phyloP scores from a whole-genome alignment of 2,329 filamentous ascomycete genomes.

The Diplocarpon rosae region DNA sequence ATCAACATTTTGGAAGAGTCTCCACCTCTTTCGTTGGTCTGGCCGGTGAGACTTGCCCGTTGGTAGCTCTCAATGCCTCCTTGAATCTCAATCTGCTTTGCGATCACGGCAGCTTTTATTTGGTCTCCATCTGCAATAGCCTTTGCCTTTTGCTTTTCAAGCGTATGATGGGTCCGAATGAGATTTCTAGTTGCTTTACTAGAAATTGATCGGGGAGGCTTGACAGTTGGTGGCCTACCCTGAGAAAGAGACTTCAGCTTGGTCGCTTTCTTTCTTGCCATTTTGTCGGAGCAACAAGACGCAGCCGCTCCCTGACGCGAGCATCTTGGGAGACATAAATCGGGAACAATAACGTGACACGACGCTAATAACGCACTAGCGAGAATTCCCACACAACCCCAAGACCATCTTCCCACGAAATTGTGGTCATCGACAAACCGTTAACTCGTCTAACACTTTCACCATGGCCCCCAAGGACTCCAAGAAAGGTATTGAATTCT shows the following conservation, averaged over 20 bases:
- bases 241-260: slow-evolving; percentile 37
- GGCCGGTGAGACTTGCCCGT: slow-evolving; percentile 56
- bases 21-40: slow-evolving; percentile 53
- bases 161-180: slow-evolving; percentile 54
- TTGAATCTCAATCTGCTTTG: slow-evolving; percentile 42
- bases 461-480: slow-evolving; percentile 27
- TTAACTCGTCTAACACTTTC: slow-evolving; percentile 17
- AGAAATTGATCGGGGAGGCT: slow-evolving; percentile 45
- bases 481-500: slow-evolving; percentile 28
- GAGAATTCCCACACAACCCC: slow-evolving; percentile 7
- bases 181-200: slow-evolving; percentile 52
- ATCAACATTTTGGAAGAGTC: slow-evolving; percentile 55
- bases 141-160: slow-evolving; percentile 50
- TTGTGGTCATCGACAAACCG: slow-evolving; percentile 10
- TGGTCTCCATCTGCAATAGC: slow-evolving; percentile 44
- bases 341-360: not conserved
- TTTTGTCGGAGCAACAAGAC: slow-evolving; percentile 20
- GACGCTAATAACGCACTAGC: not conserved
- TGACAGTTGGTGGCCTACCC: slow-evolving; percentile 43
- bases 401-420: slow-evolving; percentile 1
- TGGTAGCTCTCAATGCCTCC: slow-evolving; percentile 56
- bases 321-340: too few relatives aligned
- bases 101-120: slow-evolving; percentile 34
- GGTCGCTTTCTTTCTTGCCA: slow-evolving; percentile 35
- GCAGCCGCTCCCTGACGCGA: too few relatives aligned